These are phyloP conservation scores for Aspergillus novoparasiticus DNA, from an alignment of 2,329 filamentous ascomycete genomes.

Conservation along the genomic window DNA sequence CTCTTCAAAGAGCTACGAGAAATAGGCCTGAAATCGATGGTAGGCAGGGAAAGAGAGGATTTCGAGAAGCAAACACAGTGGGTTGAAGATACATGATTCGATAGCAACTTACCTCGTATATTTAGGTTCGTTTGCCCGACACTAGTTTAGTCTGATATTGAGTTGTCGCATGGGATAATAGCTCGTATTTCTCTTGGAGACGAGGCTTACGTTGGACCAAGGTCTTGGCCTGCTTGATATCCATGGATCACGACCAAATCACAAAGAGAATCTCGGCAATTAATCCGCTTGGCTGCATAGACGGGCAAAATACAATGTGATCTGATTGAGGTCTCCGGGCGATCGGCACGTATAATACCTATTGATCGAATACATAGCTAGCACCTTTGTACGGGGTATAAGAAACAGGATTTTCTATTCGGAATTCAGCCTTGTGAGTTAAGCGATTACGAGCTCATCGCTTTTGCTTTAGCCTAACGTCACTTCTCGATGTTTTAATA, in stretches of 20 bases:
- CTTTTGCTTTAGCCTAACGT: neutral
- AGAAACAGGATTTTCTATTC: neutral
- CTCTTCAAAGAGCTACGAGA: neutral
- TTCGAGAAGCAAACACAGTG: neutral
- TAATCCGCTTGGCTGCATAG: neutral
- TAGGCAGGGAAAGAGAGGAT: neutral
- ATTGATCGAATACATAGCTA: too few relatives aligned
- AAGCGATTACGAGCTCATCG: neutral
- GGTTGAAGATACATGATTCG: neutral
- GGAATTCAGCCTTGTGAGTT: neutral
- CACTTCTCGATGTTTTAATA: neutral
- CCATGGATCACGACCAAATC: neutral
- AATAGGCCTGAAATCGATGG: too few relatives aligned
- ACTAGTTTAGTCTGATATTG: neutral
- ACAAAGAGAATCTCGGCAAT: neutral
- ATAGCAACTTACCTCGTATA: neutral
- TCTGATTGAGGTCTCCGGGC: too few relatives aligned
- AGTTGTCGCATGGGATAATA: neutral
- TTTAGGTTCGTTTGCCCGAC: neutral
- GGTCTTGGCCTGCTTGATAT: neutral
- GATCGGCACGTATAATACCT: too few relatives aligned
- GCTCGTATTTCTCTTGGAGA: neutral
- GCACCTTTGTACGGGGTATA: neutral
- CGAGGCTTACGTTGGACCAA: neutral
- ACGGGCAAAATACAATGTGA: neutral